phyloP scores from a whole-genome alignment of 257 asterid genomes.

The Solanum boliviense region DNA sequence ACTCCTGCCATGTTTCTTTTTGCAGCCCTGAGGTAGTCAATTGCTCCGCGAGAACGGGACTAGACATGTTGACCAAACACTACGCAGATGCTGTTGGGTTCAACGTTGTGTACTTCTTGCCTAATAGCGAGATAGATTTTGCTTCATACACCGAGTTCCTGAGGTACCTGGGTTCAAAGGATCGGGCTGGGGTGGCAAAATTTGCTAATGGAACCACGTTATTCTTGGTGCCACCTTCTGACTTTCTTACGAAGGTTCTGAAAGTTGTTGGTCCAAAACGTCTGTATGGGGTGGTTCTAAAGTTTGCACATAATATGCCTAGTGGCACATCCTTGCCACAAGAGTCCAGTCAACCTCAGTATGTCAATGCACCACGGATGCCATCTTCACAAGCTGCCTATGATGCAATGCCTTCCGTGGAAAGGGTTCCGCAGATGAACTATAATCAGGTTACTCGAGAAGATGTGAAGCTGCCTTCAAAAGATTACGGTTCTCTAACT shows the following conservation, averaged over 20 bases:
- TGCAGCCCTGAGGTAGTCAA: slow-evolving; percentile 83
- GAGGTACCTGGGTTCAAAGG: slow-evolving; percentile 68
- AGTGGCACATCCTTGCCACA: slow-evolving; percentile 10
- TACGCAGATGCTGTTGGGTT: slow-evolving; percentile 86
- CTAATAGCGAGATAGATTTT: slow-evolving; percentile 89
- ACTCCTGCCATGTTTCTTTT: neutral
- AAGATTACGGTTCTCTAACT: slow-evolving; percentile 24
- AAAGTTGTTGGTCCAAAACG: slow-evolving; percentile 85
- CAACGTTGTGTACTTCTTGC: slow-evolving; percentile 69
- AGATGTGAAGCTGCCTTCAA: slow-evolving; percentile 31
- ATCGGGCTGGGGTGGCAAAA: slow-evolving; percentile 96
- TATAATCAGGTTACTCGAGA: slow-evolving; percentile 32
- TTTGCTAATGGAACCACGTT: slow-evolving; percentile 86
- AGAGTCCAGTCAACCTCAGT: slow-evolving; percentile 24
- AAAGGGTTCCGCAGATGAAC: slow-evolving; percentile 24
- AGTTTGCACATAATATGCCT: slow-evolving; percentile 47
- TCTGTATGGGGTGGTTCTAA: slow-evolving; percentile 86
- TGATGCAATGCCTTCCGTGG: slow-evolving; percentile 26
- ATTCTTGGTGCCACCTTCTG: slow-evolving; percentile 96
- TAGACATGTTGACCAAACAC: slow-evolving; percentile 77
- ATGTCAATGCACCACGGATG: slow-evolving; percentile 29
- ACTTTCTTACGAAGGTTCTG: slow-evolving; percentile 61
- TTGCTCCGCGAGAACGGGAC: slow-evolving; percentile 87
- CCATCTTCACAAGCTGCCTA: slow-evolving; percentile 33
- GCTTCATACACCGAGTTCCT: slow-evolving; percentile 86